Evolutionary conservation across 1,284 basidiomycete species (phyloP).

Genomic region (Papiliotrema terrestris): DNA sequence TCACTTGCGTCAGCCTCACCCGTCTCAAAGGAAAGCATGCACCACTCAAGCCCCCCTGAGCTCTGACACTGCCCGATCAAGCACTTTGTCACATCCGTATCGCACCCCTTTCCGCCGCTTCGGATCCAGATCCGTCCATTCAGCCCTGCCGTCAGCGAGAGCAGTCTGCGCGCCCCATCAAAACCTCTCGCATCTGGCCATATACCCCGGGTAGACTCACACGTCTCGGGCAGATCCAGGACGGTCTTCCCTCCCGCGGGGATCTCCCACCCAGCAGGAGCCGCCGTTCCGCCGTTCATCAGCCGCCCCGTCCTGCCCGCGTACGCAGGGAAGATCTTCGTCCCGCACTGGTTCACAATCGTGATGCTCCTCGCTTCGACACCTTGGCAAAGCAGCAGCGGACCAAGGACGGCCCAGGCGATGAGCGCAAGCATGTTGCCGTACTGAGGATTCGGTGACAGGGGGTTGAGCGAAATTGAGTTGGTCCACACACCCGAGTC

Average conservation of each 20-base stretch:
- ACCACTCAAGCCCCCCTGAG: conserved; percentile 12
- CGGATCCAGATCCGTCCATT: conserved; percentile 6
- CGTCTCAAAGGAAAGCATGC: background rate
- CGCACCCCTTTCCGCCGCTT: conserved; percentile 14
- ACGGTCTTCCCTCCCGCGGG: background rate
- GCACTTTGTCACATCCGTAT: conserved; percentile 12
- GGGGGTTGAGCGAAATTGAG: no score
- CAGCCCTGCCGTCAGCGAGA: background rate
- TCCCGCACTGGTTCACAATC: conserved; percentile 4
- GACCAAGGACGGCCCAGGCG: no score
- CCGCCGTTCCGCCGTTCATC: background rate
- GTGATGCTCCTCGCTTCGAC: background rate
- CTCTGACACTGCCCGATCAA: conserved; percentile 15
- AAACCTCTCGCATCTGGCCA: background rate
- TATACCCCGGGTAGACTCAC: no score
- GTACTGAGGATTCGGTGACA: no score
- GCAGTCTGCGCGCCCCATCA: background rate
- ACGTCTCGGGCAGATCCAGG: conserved; percentile 3
- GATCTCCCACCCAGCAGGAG: conserved; percentile 4
- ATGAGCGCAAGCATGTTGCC: no score
- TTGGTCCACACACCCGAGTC: no score
- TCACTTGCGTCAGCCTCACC: background rate
- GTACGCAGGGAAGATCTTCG: conserved; percentile 3
- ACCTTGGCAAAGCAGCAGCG: no score
- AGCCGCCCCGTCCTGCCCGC: background rate